These are phyloP conservation scores for Apiospora pterosperma DNA, from an alignment of 2,329 filamentous ascomycete species.

Conservation along the genomic window DNA sequence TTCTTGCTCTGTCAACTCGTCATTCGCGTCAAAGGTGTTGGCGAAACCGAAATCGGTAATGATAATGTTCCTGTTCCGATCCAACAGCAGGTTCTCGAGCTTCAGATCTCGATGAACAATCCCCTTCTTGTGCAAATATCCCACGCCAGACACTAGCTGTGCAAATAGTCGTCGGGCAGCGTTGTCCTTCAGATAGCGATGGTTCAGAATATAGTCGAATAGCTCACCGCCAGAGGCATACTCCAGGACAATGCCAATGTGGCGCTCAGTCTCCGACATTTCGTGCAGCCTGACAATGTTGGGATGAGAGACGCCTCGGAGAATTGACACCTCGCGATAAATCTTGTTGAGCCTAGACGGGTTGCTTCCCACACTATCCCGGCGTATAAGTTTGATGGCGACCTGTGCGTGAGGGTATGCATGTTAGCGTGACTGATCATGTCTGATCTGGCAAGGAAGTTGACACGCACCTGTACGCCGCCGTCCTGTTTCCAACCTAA, in stretches of 20 bases:
- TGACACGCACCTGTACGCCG: slow-evolving; percentile 64
- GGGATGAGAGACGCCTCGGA: slow-evolving; percentile 83
- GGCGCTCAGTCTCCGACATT: slow-evolving; percentile 96
- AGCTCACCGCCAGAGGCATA: slow-evolving; percentile 97
- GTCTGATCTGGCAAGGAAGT: not conserved
- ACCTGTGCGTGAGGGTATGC: slow-evolving; percentile 51
- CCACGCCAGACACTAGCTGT: slow-evolving; percentile 92
- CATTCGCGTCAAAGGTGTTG: slow-evolving; percentile 88
- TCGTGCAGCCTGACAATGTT: slow-evolving; percentile 97
- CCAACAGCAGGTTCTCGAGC: slow-evolving; percentile 89
- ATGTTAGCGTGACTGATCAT: slow-evolving; percentile 13
- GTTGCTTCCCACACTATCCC: slow-evolving; percentile 85
- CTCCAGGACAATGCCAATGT: slow-evolving; percentile 97
- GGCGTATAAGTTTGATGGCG: slow-evolving; percentile 91
- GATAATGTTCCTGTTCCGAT: slow-evolving; percentile 97
- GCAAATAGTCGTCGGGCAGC: slow-evolving; percentile 89
- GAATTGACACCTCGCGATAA: slow-evolving; percentile 91
- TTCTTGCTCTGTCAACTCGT: slow-evolving; percentile 86
- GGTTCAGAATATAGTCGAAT: slow-evolving; percentile 97
- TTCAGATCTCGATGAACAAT: slow-evolving; percentile 98
- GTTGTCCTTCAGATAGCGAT: slow-evolving; percentile 93
- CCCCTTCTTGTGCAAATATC: slow-evolving; percentile 96
- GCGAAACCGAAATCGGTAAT: slow-evolving; percentile 99
- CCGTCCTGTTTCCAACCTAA: slow-evolving; percentile 97
- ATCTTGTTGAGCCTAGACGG: slow-evolving; percentile 91